A percentile compares a stretch with the other conserved stretches of the same genome.
phyloP scores from a whole-genome alignment of 345 rosid genomes.

The Reutealis trisperma region DNA sequence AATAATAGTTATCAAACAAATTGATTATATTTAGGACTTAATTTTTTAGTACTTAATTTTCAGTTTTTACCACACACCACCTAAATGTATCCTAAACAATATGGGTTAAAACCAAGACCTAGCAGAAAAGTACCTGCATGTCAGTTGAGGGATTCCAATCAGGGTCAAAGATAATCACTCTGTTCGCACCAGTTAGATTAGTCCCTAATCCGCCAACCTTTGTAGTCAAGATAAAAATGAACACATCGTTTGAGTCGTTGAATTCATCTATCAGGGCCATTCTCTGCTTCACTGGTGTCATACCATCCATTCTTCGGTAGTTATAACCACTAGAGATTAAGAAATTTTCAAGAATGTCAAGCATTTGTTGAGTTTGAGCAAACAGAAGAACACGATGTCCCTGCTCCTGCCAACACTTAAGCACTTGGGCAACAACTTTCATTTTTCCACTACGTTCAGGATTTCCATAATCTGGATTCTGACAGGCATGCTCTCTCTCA shows the following conservation, averaged over 20 bases:
- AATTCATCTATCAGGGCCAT: conserved; percentile 97
- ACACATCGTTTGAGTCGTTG: conserved; percentile 69
- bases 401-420: conserved; percentile 86
- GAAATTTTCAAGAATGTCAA: conserved; percentile 87
- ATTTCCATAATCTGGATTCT: conserved; percentile 88
- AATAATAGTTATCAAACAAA: too few relatives aligned
- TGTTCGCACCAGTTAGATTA: conserved; percentile 88
- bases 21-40: too few relatives aligned
- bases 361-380: conserved; percentile 95
- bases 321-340: conserved; percentile 60
- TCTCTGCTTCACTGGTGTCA: conserved; percentile 83
- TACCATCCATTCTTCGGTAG: conserved; percentile 96
- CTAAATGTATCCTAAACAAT: conserved; percentile 12
- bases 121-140: conserved; percentile 65
- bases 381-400: conserved; percentile 94
- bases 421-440: conserved; percentile 84
- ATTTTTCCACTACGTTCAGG: conserved; percentile 91
- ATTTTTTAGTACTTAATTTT: too few relatives aligned
- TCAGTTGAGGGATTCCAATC: conserved; percentile 99
- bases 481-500: conserved; percentile 81
- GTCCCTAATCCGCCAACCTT: conserved; percentile 99
- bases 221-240: conserved; percentile 82
- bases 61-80: too few relatives aligned
- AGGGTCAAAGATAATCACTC: conserved; percentile 97
- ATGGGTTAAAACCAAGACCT: background rate